Evolutionary conservation across 1,284 basidiomycete genomes (phyloP), one percentile per base, ranked within the genome.

Genomic region (Cryptococcus depauperatus): DNA sequence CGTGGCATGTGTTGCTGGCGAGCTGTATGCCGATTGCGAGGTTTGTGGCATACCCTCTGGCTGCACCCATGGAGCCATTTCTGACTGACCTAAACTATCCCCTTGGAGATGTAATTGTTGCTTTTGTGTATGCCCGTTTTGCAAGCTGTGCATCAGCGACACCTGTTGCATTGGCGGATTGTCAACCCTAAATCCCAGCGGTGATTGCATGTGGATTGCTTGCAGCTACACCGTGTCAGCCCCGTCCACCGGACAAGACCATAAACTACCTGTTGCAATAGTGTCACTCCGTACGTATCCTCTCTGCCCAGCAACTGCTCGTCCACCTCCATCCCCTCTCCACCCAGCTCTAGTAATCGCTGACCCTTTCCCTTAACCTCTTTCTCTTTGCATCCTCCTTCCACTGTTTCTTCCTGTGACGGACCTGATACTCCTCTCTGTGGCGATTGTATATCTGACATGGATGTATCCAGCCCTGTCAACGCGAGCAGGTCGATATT

Each of bases 161-260:
- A 59, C 51, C 29, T 66, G 58, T 37, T 65, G 63, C 3, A 59
- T 59, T 52, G 66, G 59, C 14, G 61, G 60, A 43, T 64, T 64
- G 33, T 42, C 52, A 7, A 53, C 46, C 21, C 57, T 64, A 35
- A 70, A 60, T 5, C 65, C 46, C 8, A 63, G 54, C 1, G 69
- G 69, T 4, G 68, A 70, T 54, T 70, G 69, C 68, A 71, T 70
- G 51, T 70, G 68, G 35, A 71, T 66, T 19, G 61, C 54, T 48
- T 69, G 67, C 34, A 71, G 64, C 68, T 71, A 51, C 10, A 9
- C 32, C n/a, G 25, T 35, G 26, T 26, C 28, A 30, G 19, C 26
- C 13, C 14, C 16, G 26, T 35, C 11, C 6, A 33, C 13, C 7
- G 21, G 4, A 16, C 4, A 7, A 41, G 28, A 23, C 29, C 13